These are phyloP conservation scores for Pleomassaria siparia DNA, from an alignment of 2,329 filamentous ascomycete genomes.

Conservation along the genomic window DNA sequence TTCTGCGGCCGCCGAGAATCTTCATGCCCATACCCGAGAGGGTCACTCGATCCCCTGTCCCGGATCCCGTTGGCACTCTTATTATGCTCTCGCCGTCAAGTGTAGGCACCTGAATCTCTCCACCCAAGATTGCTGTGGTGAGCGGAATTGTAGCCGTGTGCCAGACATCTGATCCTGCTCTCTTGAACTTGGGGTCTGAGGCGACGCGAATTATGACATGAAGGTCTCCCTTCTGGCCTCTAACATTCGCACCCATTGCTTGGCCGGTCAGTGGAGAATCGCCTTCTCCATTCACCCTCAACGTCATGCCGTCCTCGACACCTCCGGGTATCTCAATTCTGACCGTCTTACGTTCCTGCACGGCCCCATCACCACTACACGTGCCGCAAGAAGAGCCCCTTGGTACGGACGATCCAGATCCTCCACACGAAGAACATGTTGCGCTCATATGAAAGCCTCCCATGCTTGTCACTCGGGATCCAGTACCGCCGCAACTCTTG, in stretches of 20 bases:
- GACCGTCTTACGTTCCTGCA: conserved; percentile 79
- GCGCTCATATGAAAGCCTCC: conserved; percentile 96
- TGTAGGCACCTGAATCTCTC: conserved; percentile 86
- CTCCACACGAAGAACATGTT: conserved; percentile 80
- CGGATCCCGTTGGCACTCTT: conserved; percentile 87
- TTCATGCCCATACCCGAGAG: conserved; percentile 93
- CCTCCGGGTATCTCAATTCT: conserved; percentile 91
- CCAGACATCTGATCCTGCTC: conserved; percentile 84
- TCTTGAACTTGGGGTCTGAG: conserved; percentile 86
- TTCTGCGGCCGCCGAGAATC: conserved; percentile 67
- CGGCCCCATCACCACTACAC: conserved; percentile 81
- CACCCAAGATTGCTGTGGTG: conserved; percentile 89
- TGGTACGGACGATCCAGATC: conserved; percentile 74
- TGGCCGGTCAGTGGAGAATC: conserved; percentile 80
- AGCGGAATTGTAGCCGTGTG: conserved; percentile 90
- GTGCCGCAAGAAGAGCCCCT: conserved; percentile 77
- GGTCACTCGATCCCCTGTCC: conserved; percentile 88
- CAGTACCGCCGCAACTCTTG: conserved; percentile 80
- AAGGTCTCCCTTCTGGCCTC: conserved; percentile 78
- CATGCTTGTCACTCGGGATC: conserved; percentile 84
- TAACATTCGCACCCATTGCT: conserved; percentile 62
- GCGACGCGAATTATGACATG: conserved; percentile 89
- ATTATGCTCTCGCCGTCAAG: conserved; percentile 88
- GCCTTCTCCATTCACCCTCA: conserved; percentile 82
- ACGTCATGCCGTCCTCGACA: conserved; percentile 93